phyloP scores from a whole-genome alignment of 2,329 filamentous ascomycete genomes.

The Purpureocillium lavendulum region DNA sequence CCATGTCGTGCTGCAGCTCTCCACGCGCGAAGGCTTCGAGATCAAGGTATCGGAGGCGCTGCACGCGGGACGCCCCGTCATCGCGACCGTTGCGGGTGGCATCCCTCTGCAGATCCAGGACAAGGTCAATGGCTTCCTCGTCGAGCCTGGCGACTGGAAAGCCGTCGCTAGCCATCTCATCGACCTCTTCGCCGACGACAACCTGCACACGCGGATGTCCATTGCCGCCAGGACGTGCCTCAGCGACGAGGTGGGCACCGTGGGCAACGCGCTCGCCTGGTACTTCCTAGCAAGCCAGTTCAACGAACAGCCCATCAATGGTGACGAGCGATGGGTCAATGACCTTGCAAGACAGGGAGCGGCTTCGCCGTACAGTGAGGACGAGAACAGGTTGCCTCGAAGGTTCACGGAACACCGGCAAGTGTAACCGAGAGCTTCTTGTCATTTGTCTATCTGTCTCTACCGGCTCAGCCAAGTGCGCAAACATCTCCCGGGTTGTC shows the following conservation, averaged over 20 bases:
- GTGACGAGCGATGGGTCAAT: too few species aligned
- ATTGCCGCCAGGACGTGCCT: conserved; percentile 56
- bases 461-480: too few species aligned
- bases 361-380: too few species aligned
- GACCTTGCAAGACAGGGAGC: too few species aligned
- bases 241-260: conserved; percentile 74
- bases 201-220: conserved; percentile 59
- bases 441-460: too few species aligned
- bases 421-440: too few species aligned
- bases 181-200: conserved; percentile 55
- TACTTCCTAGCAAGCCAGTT: conserved; percentile 54
- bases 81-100: conserved; percentile 67
- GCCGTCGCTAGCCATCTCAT: conserved; percentile 60
- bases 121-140: conserved; percentile 63
- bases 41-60: conserved; percentile 80
- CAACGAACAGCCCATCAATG: too few species aligned
- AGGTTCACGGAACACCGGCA: too few species aligned
- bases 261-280: conserved; percentile 70
- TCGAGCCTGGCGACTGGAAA: conserved; percentile 61
- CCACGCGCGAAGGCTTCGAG: conserved; percentile 75
- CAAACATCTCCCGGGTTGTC: too few species aligned
- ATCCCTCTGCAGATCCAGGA: conserved; percentile 73
- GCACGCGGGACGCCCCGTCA: conserved; percentile 71
- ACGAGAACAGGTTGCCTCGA: too few species aligned
- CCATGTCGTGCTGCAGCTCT: conserved; percentile 68